Evolutionary conservation across 192 early-diverging fungal genomes (phyloP), one percentile per base, ranked within the genome.

Genomic region (Ambispora gerdemannii): DNA sequence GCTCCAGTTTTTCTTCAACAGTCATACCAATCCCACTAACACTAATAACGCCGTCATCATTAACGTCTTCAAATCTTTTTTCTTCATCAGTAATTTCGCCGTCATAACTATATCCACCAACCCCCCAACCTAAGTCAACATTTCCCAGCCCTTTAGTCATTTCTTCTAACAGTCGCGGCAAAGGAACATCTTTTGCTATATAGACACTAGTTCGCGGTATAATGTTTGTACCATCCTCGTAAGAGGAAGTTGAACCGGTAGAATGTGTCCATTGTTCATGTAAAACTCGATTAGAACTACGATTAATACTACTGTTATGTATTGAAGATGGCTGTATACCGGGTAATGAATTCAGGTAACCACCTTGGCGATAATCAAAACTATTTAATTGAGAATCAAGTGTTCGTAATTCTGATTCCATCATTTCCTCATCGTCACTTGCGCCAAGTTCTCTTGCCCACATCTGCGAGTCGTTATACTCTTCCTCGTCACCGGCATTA

Each of bases 1-100:
- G 67, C 19, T 70, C 67, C 33, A 70, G 31, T 38, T 58, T 55
- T 28, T 70, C 67, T 53, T 70, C 67, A 4, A 70, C 67, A 28
- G 52, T 70, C 55, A 58, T 70, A n/a, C n/a, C n/a, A n/a, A n/a
- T n/a, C 17, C 33, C 66, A 28, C 27, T 31, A 67, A 67, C 66
- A 35, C 32, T 33, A 34, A 28, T 50, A 20, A 24, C 58, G 33
- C 67, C 67, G 6, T 15, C 52, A 1, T 22, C 34, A 24, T 20
- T 24, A 4, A 58, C n/a, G 25, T 38, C 67, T n/a, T n/a, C n/a
- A n/a, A n/a, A n/a, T n/a, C n/a, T n/a, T n/a, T n/a, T n/a, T n/a
- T n/a, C 67, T 4, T 15, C 52, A 1, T 22, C 34, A 24, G 15
- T 24, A 4, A 58, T 13, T 36, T 38, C 67, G 24, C 66, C 50